These are phyloP conservation scores for Russula abietina DNA, from an alignment of 768 basidiomycete species.

Conservation along the genomic window DNA sequence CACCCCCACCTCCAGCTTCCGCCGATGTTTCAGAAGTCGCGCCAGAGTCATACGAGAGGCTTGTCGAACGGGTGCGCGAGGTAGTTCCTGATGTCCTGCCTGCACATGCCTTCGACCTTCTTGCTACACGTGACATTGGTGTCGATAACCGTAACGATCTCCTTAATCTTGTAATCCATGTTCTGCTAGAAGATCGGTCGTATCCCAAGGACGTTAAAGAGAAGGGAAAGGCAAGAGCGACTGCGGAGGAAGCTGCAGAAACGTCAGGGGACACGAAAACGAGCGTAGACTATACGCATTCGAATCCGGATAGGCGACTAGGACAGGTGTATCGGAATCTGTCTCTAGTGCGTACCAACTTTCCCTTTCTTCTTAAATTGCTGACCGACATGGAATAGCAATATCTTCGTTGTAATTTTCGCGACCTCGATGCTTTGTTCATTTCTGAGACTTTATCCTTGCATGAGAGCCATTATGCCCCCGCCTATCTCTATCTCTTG, in stretches of 20 bases:
- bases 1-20: not conserved
- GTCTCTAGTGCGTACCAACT: conserved; percentile 41
- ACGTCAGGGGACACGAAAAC: conserved; percentile 28
- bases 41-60: conserved; percentile 25
- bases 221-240: conserved; percentile 39
- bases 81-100: conserved; percentile 67
- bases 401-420: conserved; percentile 52
- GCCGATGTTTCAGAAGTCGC: not conserved
- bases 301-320: conserved; percentile 40
- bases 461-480: conserved; percentile 53
- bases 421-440: conserved; percentile 48
- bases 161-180: conserved; percentile 51
- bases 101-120: conserved; percentile 43
- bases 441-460: conserved; percentile 41
- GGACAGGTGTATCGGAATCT: conserved; percentile 45
- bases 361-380: conserved; percentile 3
- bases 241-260: conserved; percentile 22
- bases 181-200: conserved; percentile 52
- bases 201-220: conserved; percentile 51
- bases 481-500: conserved; percentile 50
- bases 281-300: conserved; percentile 50
- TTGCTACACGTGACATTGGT: conserved; percentile 39
- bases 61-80: conserved; percentile 52
- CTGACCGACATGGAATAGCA: conserved; percentile 33
- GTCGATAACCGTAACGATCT: conserved; percentile 32